Base-by-base conservation (phyloP, 2,329 filamentous ascomycete species). In the Penicillium sclerotiorum region DNA sequence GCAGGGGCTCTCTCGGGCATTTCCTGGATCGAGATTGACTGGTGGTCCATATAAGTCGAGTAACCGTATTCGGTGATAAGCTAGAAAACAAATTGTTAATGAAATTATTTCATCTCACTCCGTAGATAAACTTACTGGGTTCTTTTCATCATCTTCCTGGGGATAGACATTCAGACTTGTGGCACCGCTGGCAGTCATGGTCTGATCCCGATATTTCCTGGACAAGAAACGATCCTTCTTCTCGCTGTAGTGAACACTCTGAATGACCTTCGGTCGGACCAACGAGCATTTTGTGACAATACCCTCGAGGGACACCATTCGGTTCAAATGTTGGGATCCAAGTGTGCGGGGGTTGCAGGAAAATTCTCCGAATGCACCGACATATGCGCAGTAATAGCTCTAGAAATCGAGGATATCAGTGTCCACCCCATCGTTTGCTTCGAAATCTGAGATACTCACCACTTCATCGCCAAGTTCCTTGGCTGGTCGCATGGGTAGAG, bases 1-100 rank as follows among this genome's bases (percentile, higher is more conserved):
- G 94, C 93, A 46, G 94, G 94, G 2, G 94, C 94, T 61, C 93
- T 82, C 73, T 99, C 94, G 1, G 94, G 94, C 94, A 99, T 99
- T 77, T 99, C 94, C 74, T 99, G 94, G 59, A 99, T 96, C 0
- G 93, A 96, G 52, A 99, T 90, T 13, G 90, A 96, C 72, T 99
- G 94, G 68, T 99, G 94, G 69, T 99, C 94, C 66, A 93, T 83
- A 74, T 96, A 99, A 43, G 88, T 94, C 70, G 88, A 95, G 75
- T 95, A 93, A 20, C 94, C 94, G 69, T 97, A 99, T 68, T 99
- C 94, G 3, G 94, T 99, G 50, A 90, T 83, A 17, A 99, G 80
- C 74, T 82, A 55, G 13, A 44, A 12, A 17, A 35, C 3, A 8
- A 20, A 11, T 20, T 30, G 17, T 25, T 18, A 35, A 18, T 20